A percentile compares a stretch with the other conserved stretches of the same genome.
phyloP scores from a whole-genome alignment of 495 filamentous ascomycete species.

The Rostrohypoxylon terebratum region DNA sequence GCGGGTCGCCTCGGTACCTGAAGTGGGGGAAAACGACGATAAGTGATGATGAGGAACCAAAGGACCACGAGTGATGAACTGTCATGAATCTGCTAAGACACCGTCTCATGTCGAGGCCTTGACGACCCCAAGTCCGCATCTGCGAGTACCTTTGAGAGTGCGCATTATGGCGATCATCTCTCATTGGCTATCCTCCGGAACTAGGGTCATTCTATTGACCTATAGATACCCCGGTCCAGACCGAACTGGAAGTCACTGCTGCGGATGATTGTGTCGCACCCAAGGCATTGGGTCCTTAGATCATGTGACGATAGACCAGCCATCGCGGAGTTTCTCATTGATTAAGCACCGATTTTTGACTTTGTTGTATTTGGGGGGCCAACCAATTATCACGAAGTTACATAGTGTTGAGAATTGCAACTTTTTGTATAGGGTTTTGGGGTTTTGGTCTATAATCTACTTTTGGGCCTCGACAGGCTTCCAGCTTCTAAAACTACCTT shows the following conservation, averaged over 20 bases:
- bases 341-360: constrained; percentile 24
- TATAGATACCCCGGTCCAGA: constrained; percentile 46
- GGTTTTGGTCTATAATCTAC: constrained; percentile 15
- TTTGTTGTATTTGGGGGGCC: constrained; percentile 34
- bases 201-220: constrained; percentile 39
- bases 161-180: constrained; percentile 29
- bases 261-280: constrained; percentile 45
- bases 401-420: constrained; percentile 29
- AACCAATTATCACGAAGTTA: constrained; percentile 36
- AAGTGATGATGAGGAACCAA: constrained; percentile 52
- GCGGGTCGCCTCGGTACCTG: constrained; percentile 54
- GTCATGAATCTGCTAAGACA: constrained; percentile 54
- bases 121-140: constrained; percentile 51
- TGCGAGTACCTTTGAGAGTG: constrained; percentile 49
- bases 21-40: constrained; percentile 53
- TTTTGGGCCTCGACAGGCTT: neutral
- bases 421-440: constrained; percentile 17
- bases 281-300: constrained; percentile 46
- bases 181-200: constrained; percentile 38
- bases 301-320: constrained; percentile 47
- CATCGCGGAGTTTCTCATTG: constrained; percentile 33
- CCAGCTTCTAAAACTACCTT: neutral
- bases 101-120: constrained; percentile 50
- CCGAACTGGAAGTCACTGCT: constrained; percentile 45
- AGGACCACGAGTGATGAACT: constrained; percentile 52